A percentile compares a stretch with the other conserved stretches of the same genome.
These are phyloP conservation scores for Penicillium samsonianum DNA, from an alignment of 495 filamentous ascomycete species.

Conservation along the genomic window DNA sequence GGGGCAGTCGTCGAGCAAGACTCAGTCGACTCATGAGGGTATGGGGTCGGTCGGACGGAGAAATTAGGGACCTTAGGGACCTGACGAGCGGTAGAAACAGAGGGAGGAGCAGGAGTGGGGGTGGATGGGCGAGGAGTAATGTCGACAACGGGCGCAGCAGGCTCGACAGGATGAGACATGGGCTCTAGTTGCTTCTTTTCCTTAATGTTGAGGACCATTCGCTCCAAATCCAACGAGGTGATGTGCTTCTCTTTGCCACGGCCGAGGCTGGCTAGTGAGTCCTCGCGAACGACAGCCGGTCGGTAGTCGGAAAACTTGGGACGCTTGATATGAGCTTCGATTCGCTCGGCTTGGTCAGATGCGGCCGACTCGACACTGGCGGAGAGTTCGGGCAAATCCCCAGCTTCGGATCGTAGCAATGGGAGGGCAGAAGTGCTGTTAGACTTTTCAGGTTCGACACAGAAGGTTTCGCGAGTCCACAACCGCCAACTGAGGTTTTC, in stretches of 20 bases:
- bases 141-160: slow-evolving; percentile 52
- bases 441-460: slow-evolving; percentile 71
- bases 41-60: slow-evolving; percentile 20
- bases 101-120: slow-evolving; percentile 45
- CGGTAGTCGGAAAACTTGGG: slow-evolving; percentile 46
- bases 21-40: slow-evolving; percentile 48
- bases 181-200: slow-evolving; percentile 70
- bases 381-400: slow-evolving; percentile 83
- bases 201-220: slow-evolving; percentile 88
- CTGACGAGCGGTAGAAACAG: slow-evolving; percentile 33
- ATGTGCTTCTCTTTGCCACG: slow-evolving; percentile 86
- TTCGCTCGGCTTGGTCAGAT: slow-evolving; percentile 71
- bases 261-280: slow-evolving; percentile 55
- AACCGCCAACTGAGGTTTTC: slow-evolving; percentile 96
- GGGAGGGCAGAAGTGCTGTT: slow-evolving; percentile 46
- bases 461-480: slow-evolving; percentile 96
- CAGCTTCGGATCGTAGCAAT: slow-evolving; percentile 45
- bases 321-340: slow-evolving; percentile 63
- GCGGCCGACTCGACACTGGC: slow-evolving; percentile 82
- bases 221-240: slow-evolving; percentile 80
- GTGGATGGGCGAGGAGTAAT: slow-evolving; percentile 50
- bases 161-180: slow-evolving; percentile 47
- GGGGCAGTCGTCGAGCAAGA: slow-evolving; percentile 57
- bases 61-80: slow-evolving; percentile 21
- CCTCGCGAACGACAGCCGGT: slow-evolving; percentile 49